A percentile compares a stretch with the other conserved stretches of the same genome.
Conservation (phyloP, 1,139 yeast species). For the Pichia sp. region DNA sequence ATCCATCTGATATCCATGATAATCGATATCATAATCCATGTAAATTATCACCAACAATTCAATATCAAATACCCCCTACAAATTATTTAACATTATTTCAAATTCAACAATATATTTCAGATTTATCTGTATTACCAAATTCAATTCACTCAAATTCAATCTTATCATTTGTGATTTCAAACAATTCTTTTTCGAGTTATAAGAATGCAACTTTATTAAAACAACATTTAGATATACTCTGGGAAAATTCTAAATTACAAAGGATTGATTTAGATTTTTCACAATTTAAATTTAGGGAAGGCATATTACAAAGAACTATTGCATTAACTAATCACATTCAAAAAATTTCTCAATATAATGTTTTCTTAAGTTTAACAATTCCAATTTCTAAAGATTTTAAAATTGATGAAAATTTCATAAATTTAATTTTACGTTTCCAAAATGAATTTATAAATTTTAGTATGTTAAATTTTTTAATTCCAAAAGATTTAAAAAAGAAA, state of each 20-base stretch:
- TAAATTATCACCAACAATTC: slow-evolving; percentile 1
- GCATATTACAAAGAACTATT: slow-evolving; percentile 6
- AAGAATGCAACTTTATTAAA: background rate
- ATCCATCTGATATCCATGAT: slow-evolving; percentile 10
- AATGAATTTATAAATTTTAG: slow-evolving; percentile 12
- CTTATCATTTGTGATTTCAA: slow-evolving; percentile 8
- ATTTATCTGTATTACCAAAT: slow-evolving; percentile 5
- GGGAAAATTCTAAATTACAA: slow-evolving; percentile 9
- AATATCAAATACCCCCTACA: slow-evolving; percentile 12
- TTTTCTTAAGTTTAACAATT: slow-evolving; percentile 10
- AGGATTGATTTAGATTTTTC: slow-evolving; percentile 17
- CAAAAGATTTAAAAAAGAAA: slow-evolving; percentile 11
- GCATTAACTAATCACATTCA: slow-evolving; percentile 11
- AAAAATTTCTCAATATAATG: slow-evolving; percentile 10
- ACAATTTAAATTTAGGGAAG: slow-evolving; percentile 7
- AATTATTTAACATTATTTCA: slow-evolving; percentile 8
- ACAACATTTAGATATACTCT: slow-evolving; percentile 11
- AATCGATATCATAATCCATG: slow-evolving; percentile 1
- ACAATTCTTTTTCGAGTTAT: slow-evolving; percentile 8
- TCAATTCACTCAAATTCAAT: slow-evolving; percentile 5
- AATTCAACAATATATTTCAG: slow-evolving; percentile 8
- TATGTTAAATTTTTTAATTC: slow-evolving; percentile 12
- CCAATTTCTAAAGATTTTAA: slow-evolving; percentile 5
- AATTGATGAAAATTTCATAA: slow-evolving; percentile 5
- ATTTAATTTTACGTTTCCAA: slow-evolving; percentile 3